Percentiles rank a stretch among this genome's conserved stretches.
Evolutionary conservation across 495 filamentous ascomycete genomes (phyloP).

Genomic region (Lepraria neglecta): DNA sequence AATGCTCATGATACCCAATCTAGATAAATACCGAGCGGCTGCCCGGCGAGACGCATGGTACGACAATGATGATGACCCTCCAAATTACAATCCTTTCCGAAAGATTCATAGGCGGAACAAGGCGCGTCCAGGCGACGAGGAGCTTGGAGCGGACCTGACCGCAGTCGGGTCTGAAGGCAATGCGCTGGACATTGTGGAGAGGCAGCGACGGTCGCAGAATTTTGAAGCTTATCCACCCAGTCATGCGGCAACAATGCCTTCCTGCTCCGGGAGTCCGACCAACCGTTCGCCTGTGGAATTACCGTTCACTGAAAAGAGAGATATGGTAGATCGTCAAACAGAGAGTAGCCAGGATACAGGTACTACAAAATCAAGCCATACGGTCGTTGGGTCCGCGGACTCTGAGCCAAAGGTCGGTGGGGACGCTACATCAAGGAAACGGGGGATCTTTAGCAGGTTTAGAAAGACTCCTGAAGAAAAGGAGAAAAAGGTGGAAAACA

Average conservation of each 20-base stretch:
- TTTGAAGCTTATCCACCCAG: constrained; percentile 9
- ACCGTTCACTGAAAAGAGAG: too few species aligned
- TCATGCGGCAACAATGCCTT: constrained; percentile 28
- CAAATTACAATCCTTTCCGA: constrained; percentile 46
- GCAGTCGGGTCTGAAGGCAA: constrained; percentile 24
- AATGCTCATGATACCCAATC: constrained; percentile 7
- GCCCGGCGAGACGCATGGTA: constrained; percentile 46
- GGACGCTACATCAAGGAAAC: constrained; percentile 13
- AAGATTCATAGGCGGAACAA: constrained; percentile 2
- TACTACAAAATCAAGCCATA: constrained; percentile 9
- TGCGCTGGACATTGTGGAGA: constrained; percentile 7
- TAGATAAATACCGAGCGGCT: constrained; percentile 43
- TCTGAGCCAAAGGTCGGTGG: not conserved
- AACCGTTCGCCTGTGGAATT: too few species aligned
- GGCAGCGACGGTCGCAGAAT: constrained; percentile 5
- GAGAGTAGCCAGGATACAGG: constrained; percentile 25
- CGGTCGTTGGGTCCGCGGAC: not conserved
- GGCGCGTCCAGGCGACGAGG: constrained; percentile 15
- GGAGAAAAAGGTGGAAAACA: constrained; percentile 3
- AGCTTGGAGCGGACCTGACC: constrained; percentile 1
- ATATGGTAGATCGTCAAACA: not conserved
- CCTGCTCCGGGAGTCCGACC: not conserved
- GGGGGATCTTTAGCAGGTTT: not conserved
- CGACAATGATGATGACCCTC: constrained; percentile 37
- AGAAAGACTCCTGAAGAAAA: not conserved